phyloP scores from a whole-genome alignment of 805 yeast species.

The Hanseniaspora clermontiae region DNA sequence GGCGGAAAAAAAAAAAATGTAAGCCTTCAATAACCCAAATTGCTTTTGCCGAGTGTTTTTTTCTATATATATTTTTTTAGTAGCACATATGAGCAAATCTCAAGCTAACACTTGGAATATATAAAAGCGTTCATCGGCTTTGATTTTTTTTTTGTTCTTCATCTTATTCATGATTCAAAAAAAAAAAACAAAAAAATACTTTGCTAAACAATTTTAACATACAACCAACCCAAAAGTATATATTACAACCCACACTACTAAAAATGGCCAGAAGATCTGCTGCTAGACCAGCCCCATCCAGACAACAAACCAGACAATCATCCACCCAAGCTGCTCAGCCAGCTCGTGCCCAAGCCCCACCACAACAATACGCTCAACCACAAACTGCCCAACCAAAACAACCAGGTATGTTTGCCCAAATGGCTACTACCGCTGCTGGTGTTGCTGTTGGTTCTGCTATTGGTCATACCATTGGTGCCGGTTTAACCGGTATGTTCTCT shows the following conservation, averaged over 20 bases:
- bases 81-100: not conserved
- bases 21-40: too few relatives aligned
- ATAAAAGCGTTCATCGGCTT: not conserved
- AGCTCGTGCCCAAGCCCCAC: conserved; percentile 33
- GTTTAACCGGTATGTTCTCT: conserved; percentile 77
- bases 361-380: conserved; percentile 35
- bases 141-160: not conserved
- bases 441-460: conserved; percentile 97
- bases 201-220: not conserved
- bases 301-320: conserved; percentile 51
- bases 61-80: not conserved
- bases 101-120: not conserved
- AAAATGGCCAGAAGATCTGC: conserved; percentile 41
- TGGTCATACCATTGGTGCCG: conserved; percentile 95
- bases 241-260: not conserved
- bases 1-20: too few relatives aligned
- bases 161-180: too few relatives aligned
- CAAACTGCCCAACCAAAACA: conserved; percentile 42
- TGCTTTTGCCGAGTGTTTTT: too few relatives aligned
- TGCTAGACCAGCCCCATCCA: conserved; percentile 27
- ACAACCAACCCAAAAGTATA: not conserved
- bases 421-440: conserved; percentile 99
- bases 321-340: conserved; percentile 57
- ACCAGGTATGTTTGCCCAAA: conserved; percentile 89
- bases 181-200: too few relatives aligned